These are phyloP conservation scores for Ammopiptanthus mongolicus DNA, from an alignment of 306 rosid species.

Conservation along the genomic window DNA sequence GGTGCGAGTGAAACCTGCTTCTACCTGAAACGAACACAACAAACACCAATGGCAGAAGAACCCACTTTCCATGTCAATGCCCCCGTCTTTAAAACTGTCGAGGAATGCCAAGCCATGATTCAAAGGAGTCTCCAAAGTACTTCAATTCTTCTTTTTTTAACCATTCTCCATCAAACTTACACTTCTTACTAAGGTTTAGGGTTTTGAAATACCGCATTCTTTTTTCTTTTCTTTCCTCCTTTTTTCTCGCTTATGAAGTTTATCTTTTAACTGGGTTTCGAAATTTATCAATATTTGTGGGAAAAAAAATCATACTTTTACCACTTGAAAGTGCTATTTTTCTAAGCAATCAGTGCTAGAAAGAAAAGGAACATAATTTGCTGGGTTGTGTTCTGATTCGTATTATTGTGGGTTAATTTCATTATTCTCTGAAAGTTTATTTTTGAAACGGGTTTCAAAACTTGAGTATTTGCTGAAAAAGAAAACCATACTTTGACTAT, in stretches of 20 bases:
- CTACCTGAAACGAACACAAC: too few species aligned
- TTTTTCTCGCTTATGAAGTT: background rate
- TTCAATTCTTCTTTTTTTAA: background rate
- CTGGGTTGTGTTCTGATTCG: background rate
- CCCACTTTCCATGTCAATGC: background rate
- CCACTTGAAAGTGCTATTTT: background rate
- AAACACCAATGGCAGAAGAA: background rate
- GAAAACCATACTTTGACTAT: too few species aligned
- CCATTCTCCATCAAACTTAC: background rate
- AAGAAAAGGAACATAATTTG: background rate
- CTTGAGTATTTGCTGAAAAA: background rate
- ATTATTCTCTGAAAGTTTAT: background rate
- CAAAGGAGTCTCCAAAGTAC: conserved; percentile 49
- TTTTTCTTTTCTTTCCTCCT: background rate
- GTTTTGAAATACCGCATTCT: background rate
- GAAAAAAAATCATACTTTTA: background rate
- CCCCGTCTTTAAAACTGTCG: background rate
- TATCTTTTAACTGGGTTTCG: background rate
- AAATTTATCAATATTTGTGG: background rate
- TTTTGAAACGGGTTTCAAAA: background rate
- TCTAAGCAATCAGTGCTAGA: background rate
- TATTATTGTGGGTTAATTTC: background rate
- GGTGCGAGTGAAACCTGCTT: too few species aligned
- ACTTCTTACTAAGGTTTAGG: background rate
- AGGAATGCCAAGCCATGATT: conserved; percentile 57